Evolutionary conservation across 2,329 filamentous ascomycete species (phyloP), one percentile per base, ranked within the genome.

Genomic region (Botrytis fabae): DNA sequence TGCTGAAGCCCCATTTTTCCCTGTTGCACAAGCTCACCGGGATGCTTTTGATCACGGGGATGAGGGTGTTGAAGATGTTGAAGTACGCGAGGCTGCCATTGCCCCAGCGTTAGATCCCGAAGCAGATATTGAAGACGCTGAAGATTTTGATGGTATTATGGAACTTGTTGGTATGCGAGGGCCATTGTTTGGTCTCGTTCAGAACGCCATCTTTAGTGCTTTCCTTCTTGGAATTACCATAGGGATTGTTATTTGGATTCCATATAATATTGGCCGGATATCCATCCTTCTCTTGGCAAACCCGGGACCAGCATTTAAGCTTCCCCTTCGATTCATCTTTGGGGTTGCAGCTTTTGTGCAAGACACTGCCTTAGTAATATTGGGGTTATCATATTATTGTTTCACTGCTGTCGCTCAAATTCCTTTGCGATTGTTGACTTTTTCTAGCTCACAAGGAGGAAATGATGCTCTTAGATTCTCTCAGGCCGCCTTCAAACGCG

Each of bases 91-190:
- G 70, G 91, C 88, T 62, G 91, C 88, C n/a, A 87, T 87, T 32
- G 89, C 88, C 66, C 90, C 89, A 25, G 92, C 88, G 14, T 84
- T 95, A 51, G 93, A 97, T 73, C 87, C 89, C 61, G 93, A 97
- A 71, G 87, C 89, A 71, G 91, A 93, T 77, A 92, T 91, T 16
- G 93, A 95, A 61, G 92, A 98, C 77, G 93, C 93, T 16, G 96
- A 99, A 82, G 96, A 99, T 80, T 90, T 99, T 25, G 96, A 99
- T 81, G 96, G 96, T 0, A 93, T 99, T 70, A 90, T 99, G 85
- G 96, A 99, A 81, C 88, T 99, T 25, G 92, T 99, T 74, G 96
- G 96, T 54, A 97, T 99, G 92, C 93, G 97, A 79, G 96, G 96
- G 0, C 96, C 96, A 0, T 86, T 99, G 4, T 91, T 92, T 22